These are phyloP conservation scores for Termitomyces sp. DNA, from an alignment of 768 basidiomycete genomes.

Conservation along the genomic window DNA sequence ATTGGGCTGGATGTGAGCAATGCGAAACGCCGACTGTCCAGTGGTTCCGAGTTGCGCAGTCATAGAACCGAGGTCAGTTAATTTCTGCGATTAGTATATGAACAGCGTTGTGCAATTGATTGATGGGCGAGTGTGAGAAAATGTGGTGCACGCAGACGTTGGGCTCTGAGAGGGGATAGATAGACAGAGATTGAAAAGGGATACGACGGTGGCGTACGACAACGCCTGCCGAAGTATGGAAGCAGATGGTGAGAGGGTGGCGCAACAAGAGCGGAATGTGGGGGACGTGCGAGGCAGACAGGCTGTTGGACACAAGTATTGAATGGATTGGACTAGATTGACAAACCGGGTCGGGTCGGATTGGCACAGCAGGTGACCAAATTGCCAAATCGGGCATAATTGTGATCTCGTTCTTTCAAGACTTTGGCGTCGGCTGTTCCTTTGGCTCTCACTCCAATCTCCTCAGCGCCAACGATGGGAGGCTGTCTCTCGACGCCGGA, in stretches of 20 bases:
- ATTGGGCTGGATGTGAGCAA: too few relatives aligned
- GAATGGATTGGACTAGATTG: neutral
- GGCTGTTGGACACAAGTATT: neutral
- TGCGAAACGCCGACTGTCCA: neutral
- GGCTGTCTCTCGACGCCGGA: conserved; percentile 61
- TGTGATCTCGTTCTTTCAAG: conserved; percentile 2
- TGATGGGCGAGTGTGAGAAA: neutral
- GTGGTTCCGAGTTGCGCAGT: too few relatives aligned
- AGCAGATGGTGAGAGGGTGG: neutral
- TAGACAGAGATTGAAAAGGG: too few relatives aligned
- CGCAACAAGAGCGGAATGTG: too few relatives aligned
- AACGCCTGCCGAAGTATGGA: neutral
- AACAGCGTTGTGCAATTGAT: neutral
- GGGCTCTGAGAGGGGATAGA: neutral
- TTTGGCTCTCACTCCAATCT: neutral
- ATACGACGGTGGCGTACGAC: neutral
- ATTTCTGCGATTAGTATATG: neutral
- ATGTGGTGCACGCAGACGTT: neutral
- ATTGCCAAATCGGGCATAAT: neutral
- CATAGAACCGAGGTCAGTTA: neutral
- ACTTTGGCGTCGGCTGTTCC: neutral
- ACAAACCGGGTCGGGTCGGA: neutral
- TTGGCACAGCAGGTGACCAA: neutral
- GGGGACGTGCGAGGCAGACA: too few relatives aligned
- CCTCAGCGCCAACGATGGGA: conserved; percentile 39